Evolutionary conservation across 139 green algal genomes (phyloP), one percentile per base, ranked within the genome.

Genomic region (Micromonas commoda): DNA sequence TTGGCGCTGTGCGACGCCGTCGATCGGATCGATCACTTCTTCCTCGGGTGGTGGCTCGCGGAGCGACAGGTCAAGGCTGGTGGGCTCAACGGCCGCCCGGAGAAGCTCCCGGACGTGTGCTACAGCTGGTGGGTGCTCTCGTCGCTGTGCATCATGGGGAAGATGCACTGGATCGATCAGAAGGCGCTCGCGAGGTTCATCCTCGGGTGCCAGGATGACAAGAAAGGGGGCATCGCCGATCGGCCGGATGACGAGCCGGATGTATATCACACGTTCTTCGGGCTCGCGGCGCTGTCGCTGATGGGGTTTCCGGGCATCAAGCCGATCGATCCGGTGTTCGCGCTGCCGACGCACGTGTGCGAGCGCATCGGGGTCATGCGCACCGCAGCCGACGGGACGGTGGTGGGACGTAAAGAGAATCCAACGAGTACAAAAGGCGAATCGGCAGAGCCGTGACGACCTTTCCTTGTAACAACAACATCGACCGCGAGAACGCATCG

Each of bases 191-290:
- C 69, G 51, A 33, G 26, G 32, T 88, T 88, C 51, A 86, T 88
- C 31, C 35, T 88, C 6, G 29, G 71, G 21, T 86, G 81, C 61
- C 91, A 97, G 89, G 95, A 99, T 77, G 91, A 96, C 72, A 85
- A 96, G 32, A 79, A 89, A 6, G 96, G 96, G 0, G 96, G 96
- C 34, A 98, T 99, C 81, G 93, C 87, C 0, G 96, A 99, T 81
- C 71, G 95, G 33, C 93, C 95, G 0, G 93, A 98, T 28, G 93
- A 99, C 85, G 90, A 93, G 88, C 91, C 86, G 24, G 96, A 99
- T 74, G 89, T 98, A 21, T 99, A 95, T 78, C 96, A 99, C 87
- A 99, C 96, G 24, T 99, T 97, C 73, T 99, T 99, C 69, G 96
- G 96, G 28, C 89, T 99, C 26, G 95, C 94, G 20, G 84, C 83